Base-by-base conservation (phyloP, 2,329 filamentous ascomycete species). In the Fusarium domesticum region DNA sequence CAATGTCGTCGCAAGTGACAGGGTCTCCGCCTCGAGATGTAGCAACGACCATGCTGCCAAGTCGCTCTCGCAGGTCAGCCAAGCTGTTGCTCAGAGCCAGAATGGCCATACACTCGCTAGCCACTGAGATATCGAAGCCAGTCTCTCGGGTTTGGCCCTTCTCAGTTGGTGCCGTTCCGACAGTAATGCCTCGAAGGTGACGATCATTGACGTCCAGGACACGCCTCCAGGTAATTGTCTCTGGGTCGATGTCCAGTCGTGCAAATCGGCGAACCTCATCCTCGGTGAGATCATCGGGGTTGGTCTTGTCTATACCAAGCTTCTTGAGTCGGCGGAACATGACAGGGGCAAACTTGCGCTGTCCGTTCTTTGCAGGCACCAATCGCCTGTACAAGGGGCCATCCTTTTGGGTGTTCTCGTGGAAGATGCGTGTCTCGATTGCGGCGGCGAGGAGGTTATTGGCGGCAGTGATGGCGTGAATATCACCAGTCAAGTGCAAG, bases 21-120 rank as follows among this genome's bases (percentile, higher is more conserved):
- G 93, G 89, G 49, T 97, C 91, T 38, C 93, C 93, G 54, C 74
- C 76, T 60, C 78, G 83, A 33, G 91, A 96, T 48, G 85, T 91
- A 45, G 89, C 93, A 54, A 98, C 85, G 3, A 98, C 93, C 90
- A 98, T 97, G 56, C 87, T 83, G 43, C 93, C 93, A 20, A 98
- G 81, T 47, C 93, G 85, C 69, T 96, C 91, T 46, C 93, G 83
- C 84, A 98, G 87, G 62, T 98, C 93, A 23, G 76, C 73, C 50
- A 97, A 77, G 64, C 85, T 83, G 53, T 89, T 96, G 72, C 89
- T 95, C 56, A 98, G 80, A 8, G 93, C 93, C 44, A 98, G 82
- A 50, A 98, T 95, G 49, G 93, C 93, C 93, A 98, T 98, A 67
- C 90, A 96, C 69, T 97, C 93, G 67, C 88, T 95, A 33, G 93